Conservation (phyloP, 345 rosid genomes). For the Anastatica hierochuntica region DNA sequence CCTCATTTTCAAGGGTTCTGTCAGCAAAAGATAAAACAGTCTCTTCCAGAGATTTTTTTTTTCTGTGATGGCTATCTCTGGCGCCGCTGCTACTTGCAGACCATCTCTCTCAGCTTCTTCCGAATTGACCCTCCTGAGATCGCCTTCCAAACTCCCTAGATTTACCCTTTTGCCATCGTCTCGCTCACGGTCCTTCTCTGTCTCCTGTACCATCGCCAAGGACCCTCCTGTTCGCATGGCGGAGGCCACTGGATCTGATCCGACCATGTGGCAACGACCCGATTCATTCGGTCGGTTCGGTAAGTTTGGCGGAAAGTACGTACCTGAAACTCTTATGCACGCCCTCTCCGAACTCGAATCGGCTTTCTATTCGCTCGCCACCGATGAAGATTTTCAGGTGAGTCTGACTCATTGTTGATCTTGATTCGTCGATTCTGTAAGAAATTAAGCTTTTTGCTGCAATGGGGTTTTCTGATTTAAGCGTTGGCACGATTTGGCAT, state of each 20-base stretch:
- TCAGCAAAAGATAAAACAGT: too few relatives aligned
- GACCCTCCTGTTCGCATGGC: constrained; percentile 37
- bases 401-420: background rate
- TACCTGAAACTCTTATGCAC: constrained; percentile 85
- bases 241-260: constrained; percentile 24
- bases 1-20: too few relatives aligned
- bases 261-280: constrained; percentile 46
- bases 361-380: constrained; percentile 52
- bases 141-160: constrained; percentile 19
- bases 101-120: background rate
- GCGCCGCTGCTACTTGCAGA: too few relatives aligned
- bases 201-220: constrained; percentile 45
- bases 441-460: too few relatives aligned
- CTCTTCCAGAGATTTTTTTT: too few relatives aligned
- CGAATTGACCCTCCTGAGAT: constrained; percentile 9
- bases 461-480: too few relatives aligned
- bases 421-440: background rate
- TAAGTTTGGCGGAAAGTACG: constrained; percentile 82
- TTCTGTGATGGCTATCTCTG: too few relatives aligned
- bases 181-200: constrained; percentile 18
- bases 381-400: constrained; percentile 72
- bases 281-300: constrained; percentile 89
- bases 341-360: constrained; percentile 80
- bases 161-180: constrained; percentile 19
- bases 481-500: too few relatives aligned